Evolutionary conservation across 495 filamentous ascomycete species (phyloP), one percentile per base, ranked within the genome.

Genomic region (Tuber borchii): DNA sequence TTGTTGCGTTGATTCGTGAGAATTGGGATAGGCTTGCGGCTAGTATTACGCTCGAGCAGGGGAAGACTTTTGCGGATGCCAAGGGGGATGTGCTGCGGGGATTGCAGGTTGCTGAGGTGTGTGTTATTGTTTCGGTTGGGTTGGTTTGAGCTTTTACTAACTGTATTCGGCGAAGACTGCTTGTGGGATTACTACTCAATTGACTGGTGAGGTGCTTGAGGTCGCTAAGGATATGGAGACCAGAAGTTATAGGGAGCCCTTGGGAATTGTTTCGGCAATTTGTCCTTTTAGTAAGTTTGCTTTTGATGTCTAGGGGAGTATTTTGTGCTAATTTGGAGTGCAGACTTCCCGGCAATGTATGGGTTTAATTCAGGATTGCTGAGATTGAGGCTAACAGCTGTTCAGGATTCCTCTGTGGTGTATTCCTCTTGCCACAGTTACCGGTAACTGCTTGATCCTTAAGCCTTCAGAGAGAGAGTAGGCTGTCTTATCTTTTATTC

Each of bases 201-300:
- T 98, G 84, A 93, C 92, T 76, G 95, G 95, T 45, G 95, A 98
- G 85, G 90, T 99, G 43, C 86, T 99, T 46, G 96, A 99, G 86
- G 95, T 99, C 14, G 91, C 95, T 71, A 97, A 96, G 88, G 95
- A 99, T 84, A 99, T 99, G 95, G 95, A 99, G 87, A 99, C 95
- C 14, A 86, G 95, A 77, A 93, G 89, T 77, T 98, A 98, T 83
- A 88, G 89, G 71, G 95, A 99, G 86, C 95, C 95, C 70, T 85
- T 99, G 81, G 95, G 95, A 74, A 91, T 99, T 69, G 93, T 97
- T 71, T 95, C 95, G 40, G 93, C 96, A 70, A 99, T 99, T 78
- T 99, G 96, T 86, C 95, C 95, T 31, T 99, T 99, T 84, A 99
- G 93, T 97, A 86, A 83, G 93, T 88, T 74, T 17, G 9, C 16